phyloP scores from a whole-genome alignment of 164 flowering plant genomes.

The Liquidambar formosana region DNA sequence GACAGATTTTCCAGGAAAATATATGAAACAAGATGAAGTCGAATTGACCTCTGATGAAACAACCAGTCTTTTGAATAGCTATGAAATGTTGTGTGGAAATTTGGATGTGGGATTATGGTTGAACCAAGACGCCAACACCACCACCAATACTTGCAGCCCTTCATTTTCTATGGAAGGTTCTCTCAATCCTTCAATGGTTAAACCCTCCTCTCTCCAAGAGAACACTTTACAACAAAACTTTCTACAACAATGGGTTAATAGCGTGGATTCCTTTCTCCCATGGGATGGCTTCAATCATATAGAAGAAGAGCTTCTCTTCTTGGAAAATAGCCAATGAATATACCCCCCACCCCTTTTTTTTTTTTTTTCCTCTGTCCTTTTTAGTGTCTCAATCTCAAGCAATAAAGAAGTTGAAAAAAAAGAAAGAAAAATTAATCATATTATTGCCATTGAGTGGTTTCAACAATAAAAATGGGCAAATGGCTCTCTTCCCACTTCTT shows the following conservation, averaged over 20 bases:
- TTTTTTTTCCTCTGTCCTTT: no score
- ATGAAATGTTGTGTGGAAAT: slow-evolving; percentile 31
- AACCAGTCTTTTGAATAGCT: slow-evolving; percentile 16
- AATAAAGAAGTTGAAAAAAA: not conserved
- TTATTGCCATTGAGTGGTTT: not conserved
- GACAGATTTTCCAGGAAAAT: not conserved
- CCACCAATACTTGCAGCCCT: slow-evolving; percentile 20
- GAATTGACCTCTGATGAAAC: slow-evolving; percentile 18
- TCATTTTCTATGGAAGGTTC: slow-evolving; percentile 44
- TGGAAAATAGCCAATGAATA: slow-evolving; percentile 22
- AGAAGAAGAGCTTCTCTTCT: slow-evolving; percentile 36
- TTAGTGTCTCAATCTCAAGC: not conserved
- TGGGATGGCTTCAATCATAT: slow-evolving; percentile 49
- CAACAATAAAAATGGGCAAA: not conserved
- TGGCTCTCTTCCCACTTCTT: no score
- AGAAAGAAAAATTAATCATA: not conserved
- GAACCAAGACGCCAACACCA: slow-evolving; percentile 21
- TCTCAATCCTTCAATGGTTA: slow-evolving; percentile 24
- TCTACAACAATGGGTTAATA: slow-evolving; percentile 42
- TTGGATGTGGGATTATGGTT: slow-evolving; percentile 28
- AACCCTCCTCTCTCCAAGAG: slow-evolving; percentile 28
- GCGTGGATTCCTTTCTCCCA: slow-evolving; percentile 43
- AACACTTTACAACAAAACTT: no score
- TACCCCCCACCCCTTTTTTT: no score
- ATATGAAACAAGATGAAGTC: slow-evolving; percentile 17